Base-by-base conservation (phyloP, 352 stramenopile species). In the Pythium aquatile region DNA sequence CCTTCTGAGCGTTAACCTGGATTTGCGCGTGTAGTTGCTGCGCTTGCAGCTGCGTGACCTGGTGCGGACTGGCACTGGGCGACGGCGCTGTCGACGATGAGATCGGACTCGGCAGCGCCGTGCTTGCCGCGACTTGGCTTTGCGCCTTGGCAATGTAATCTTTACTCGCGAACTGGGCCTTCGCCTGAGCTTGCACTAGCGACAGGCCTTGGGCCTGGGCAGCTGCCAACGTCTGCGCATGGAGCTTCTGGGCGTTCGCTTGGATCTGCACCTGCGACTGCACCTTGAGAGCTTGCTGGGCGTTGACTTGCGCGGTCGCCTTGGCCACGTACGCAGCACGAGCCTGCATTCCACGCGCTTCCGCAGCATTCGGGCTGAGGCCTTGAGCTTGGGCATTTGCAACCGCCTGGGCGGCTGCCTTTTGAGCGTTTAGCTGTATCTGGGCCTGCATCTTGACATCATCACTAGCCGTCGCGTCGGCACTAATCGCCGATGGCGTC, bases 231-330 rank as follows among this genome's bases (percentile, higher is more conserved):
- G 88, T 94, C 61, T 96, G 88, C 4, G 85, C 84, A 56, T 96
- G 87, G 0, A 96, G 62, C 66, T 94, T 95, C 69, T 96, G 88
- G 8, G 88, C 88, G 42, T 94, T 94, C 14, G 87, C 87, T 60
- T 96, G 88, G 61, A 96, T 95, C 54, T 96, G 88, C 42, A 94
- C 87, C 65, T 96, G 88, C 6, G 87, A 93, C 63, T 93, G 87
- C 39, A 90, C 79, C 54, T 94, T 93, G 11, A 96, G 69, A 16
- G 81, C 83, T 61, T 93, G 83, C 44, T 93, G 84, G 1, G 83
- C 83, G 49, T 88, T 95, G 40, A 92, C 81, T 75, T 93, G 87
- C n/a, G 87, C 81, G 46, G 93, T 87, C 17, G 86, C 85, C 62
- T 95, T 96, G 1, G 85, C 86, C 13, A 96, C 79, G 49, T 93